Evolutionary conservation across 179 eudicot genomes (phyloP), one percentile per base, ranked within the genome.

Genomic region (Beta lomatogona): DNA sequence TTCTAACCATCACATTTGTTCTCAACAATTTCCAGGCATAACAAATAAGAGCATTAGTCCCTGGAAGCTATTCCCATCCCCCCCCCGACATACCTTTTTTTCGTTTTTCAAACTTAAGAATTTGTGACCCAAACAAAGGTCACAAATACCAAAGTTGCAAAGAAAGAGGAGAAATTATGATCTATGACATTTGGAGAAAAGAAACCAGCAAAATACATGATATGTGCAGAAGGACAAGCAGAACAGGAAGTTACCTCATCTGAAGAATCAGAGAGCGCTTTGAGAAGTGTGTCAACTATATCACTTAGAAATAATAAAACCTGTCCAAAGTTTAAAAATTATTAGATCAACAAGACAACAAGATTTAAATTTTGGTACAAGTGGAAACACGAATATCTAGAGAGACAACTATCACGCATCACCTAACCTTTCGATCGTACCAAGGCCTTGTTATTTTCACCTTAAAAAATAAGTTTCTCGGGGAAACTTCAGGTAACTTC

Each of bases 221-320:
- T 67, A 25, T 72, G 77, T 77, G 70, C 19, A 60, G 31, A 75
- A 71, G 19, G 31, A 22, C 50, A 79, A 73, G 45, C 66, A 83
- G 61, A 67, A 76, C 44, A 85, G 73, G 76, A 66, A 73, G 14
- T 77, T 91, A 94, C 98, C 97, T 91, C 90, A 86, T 94, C 98
- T 28, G 97, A 93, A 75, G 92, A 89, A 89, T 94, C 97, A 64
- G 95, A 90, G 31, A 92, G 87, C 60, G 92, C 88, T 84, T 88
- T 91, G 82, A 94, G 90, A 85, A 94, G 98, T 4, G 94, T 91
- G 80, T 92, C 92, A 81, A 93, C 92, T 72, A 93, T 89, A 80
- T 94, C 98, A 77, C 90, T 89, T 75, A 94, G 89, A 85, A 82
- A 91, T 22, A 87, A 84, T 78, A 93, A 78, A 73, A 93, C 97